Evolutionary conservation across 2,329 filamentous ascomycete species (phyloP).

Genomic region (Apiospora kogelbergensis): DNA sequence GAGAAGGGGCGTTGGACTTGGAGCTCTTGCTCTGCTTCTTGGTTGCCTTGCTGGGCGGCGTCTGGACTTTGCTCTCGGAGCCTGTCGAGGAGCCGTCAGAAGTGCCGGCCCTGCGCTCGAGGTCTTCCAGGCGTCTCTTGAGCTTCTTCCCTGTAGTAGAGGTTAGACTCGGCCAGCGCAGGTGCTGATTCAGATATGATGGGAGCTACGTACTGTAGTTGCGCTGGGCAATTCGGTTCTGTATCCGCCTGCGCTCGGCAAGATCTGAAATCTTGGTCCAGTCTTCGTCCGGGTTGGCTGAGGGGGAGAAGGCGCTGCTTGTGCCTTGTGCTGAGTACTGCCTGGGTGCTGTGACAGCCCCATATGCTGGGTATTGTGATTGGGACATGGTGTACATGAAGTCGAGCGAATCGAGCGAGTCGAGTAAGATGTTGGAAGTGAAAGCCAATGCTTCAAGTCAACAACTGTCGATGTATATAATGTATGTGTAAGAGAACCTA

Average conservation of each 20-base stretch:
- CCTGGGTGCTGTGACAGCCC: slow-evolving; percentile 47
- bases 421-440: slow-evolving; percentile 2
- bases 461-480: neutral
- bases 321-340: slow-evolving; percentile 74
- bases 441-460: neutral
- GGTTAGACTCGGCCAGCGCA: slow-evolving; percentile 13
- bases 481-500: neutral
- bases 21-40: slow-evolving; percentile 48
- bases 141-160: slow-evolving; percentile 77
- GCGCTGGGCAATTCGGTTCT: slow-evolving; percentile 96
- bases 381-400: slow-evolving; percentile 45
- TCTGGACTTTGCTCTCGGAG: slow-evolving; percentile 37
- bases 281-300: slow-evolving; percentile 93
- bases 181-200: neutral
- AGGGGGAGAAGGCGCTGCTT: slow-evolving; percentile 92
- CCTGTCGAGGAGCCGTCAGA: slow-evolving; percentile 42
- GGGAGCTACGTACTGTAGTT: slow-evolving; percentile 73
- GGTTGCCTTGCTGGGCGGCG: slow-evolving; percentile 32
- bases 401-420: neutral
- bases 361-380: slow-evolving; percentile 39
- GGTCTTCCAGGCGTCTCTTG: slow-evolving; percentile 83
- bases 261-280: slow-evolving; percentile 99
- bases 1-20: slow-evolving; percentile 26
- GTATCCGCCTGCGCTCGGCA: slow-evolving; percentile 88
- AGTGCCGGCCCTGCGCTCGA: slow-evolving; percentile 73